Conservation (phyloP, 2,329 filamentous ascomycete genomes). For the Pseudopyrenochaeta lycopersici region DNA sequence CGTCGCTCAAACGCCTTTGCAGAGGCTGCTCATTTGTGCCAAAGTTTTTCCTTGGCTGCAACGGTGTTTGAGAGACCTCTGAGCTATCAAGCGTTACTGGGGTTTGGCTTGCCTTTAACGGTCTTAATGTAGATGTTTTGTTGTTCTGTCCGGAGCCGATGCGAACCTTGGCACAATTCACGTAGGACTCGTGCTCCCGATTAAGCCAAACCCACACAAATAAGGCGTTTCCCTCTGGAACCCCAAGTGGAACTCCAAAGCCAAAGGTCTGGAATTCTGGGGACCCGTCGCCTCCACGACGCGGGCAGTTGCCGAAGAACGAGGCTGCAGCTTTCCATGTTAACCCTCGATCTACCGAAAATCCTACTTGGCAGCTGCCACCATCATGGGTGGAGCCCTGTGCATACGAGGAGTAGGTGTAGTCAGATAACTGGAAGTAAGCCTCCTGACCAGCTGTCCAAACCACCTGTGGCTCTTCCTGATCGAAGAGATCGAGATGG, state of each 20-base stretch:
- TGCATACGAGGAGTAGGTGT: constrained; percentile 13
- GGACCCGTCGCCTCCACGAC: constrained; percentile 40
- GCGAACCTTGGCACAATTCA: constrained; percentile 55
- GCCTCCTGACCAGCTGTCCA: constrained; percentile 52
- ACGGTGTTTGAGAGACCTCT: background rate
- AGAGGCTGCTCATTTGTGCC: background rate
- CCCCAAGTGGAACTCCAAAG: constrained; percentile 53
- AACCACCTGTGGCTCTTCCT: constrained; percentile 47
- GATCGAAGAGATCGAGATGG: constrained; percentile 52
- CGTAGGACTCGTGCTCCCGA: constrained; percentile 56
- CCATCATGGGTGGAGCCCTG: constrained; percentile 53
- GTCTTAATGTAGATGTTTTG: no score
- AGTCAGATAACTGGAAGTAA: constrained; percentile 40
- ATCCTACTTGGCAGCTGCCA: constrained; percentile 55
- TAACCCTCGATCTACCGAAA: constrained; percentile 51
- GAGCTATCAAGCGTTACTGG: no score
- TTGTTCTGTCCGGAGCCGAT: constrained; percentile 33
- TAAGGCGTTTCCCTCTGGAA: constrained; percentile 47
- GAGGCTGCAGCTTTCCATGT: constrained; percentile 54
- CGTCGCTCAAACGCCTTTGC: constrained; percentile 23
- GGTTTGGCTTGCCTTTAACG: no score
- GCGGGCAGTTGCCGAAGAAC: constrained; percentile 57
- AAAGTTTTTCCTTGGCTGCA: background rate
- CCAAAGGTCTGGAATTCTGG: constrained; percentile 49
- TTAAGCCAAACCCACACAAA: constrained; percentile 59